Conservation (phyloP, 495 filamentous ascomycete genomes). For the Talaromyces proteolyticus region DNA sequence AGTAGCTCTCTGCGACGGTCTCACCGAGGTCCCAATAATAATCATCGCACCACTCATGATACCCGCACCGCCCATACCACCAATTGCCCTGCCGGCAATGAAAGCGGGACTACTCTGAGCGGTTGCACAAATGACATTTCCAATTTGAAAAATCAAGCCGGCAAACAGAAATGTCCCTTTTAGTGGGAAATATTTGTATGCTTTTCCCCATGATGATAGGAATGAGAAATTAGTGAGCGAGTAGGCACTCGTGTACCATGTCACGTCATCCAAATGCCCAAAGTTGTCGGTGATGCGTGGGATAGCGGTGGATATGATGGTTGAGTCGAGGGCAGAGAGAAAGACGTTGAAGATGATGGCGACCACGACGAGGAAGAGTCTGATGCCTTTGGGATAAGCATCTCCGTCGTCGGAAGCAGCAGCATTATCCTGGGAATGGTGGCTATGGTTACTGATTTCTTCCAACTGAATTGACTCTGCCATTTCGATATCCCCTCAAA, state of each 20-base stretch:
- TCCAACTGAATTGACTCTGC: background rate
- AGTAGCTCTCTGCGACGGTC: slow-evolving; percentile 31
- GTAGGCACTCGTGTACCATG: slow-evolving; percentile 50
- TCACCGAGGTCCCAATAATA: slow-evolving; percentile 59
- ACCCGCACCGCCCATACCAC: slow-evolving; percentile 67
- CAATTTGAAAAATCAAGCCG: slow-evolving; percentile 61
- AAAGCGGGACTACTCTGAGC: slow-evolving; percentile 58
- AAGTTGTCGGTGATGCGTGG: slow-evolving; percentile 42
- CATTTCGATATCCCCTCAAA: background rate
- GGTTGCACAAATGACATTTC: slow-evolving; percentile 55
- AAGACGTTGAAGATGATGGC: slow-evolving; percentile 21
- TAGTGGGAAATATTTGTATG: slow-evolving; percentile 71
- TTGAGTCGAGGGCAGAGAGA: slow-evolving; percentile 47
- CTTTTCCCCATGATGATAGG: slow-evolving; percentile 52
- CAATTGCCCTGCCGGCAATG: slow-evolving; percentile 61
- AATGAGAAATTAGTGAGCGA: slow-evolving; percentile 20
- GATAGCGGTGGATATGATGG: slow-evolving; percentile 48
- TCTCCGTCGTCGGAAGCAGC: background rate
- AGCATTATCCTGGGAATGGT: background rate
- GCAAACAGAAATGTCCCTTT: slow-evolving; percentile 64
- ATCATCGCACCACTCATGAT: slow-evolving; percentile 66
- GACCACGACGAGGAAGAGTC: background rate
- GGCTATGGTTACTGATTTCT: background rate
- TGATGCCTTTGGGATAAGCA: background rate
- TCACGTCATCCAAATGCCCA: slow-evolving; percentile 39